phyloP scores from a whole-genome alignment of 208 protist species.

The Trypanosoma scelopori region DNA sequence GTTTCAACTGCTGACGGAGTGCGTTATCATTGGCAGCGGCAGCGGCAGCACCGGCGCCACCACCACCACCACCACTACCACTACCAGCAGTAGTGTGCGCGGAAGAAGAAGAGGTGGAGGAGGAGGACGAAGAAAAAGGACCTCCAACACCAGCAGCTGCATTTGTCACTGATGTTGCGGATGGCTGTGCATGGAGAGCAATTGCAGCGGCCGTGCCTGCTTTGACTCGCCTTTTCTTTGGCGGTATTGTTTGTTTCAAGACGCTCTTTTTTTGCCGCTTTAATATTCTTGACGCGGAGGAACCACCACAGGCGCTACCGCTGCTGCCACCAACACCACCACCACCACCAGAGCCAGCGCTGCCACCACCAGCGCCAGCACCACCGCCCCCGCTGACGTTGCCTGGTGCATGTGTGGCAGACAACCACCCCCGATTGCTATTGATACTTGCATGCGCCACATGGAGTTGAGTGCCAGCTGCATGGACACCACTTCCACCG shows the following conservation, averaged over 20 bases:
- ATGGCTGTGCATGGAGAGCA: background rate
- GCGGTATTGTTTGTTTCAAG: background rate
- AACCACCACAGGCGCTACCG: background rate
- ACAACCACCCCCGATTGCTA: background rate
- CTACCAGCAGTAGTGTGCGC: background rate
- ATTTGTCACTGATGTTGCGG: background rate
- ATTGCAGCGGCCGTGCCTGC: background rate
- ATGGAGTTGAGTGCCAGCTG: background rate
- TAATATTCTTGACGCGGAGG: background rate
- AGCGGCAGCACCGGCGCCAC: background rate
- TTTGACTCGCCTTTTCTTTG: conserved; percentile 11
- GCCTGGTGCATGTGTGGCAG: background rate
- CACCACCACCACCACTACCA: background rate
- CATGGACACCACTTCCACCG: too few species aligned
- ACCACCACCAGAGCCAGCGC: background rate
- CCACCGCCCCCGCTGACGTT: background rate
- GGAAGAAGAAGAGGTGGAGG: background rate
- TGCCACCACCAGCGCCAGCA: background rate
- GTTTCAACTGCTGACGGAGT: background rate
- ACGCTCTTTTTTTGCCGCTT: conserved; percentile 6
- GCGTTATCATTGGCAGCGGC: background rate
- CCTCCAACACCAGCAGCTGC: too few species aligned
- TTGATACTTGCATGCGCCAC: background rate
- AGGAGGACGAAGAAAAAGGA: background rate
- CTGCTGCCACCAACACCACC: background rate